Evolutionary conservation across 2,329 filamentous ascomycete species (phyloP).

Genomic region (Fusarium nelsonii): DNA sequence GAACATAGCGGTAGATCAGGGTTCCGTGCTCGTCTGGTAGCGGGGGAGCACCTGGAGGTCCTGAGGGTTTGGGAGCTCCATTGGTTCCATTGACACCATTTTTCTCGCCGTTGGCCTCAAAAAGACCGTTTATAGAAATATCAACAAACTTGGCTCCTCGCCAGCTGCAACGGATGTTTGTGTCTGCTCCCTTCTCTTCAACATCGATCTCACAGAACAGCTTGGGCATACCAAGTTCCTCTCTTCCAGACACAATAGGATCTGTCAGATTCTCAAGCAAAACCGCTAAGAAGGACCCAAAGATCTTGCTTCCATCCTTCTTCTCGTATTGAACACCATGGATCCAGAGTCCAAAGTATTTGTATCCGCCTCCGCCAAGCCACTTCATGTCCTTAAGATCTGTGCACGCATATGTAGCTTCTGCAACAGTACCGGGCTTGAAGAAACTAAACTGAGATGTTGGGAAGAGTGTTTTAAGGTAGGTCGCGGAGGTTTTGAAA

Average conservation of each 20-base stretch:
- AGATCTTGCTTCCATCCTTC: slow-evolving; percentile 60
- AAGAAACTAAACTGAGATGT: slow-evolving; percentile 57
- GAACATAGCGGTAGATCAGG: slow-evolving; percentile 20
- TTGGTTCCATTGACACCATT: neutral
- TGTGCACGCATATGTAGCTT: slow-evolving; percentile 58
- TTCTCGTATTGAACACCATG: slow-evolving; percentile 70
- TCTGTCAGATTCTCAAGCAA: slow-evolving; percentile 71
- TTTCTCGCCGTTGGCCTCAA: neutral
- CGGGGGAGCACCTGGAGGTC: neutral
- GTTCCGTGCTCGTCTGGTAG: slow-evolving; percentile 33
- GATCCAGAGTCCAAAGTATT: slow-evolving; percentile 69
- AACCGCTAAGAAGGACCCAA: slow-evolving; percentile 67
- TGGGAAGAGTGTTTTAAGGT: slow-evolving; percentile 63
- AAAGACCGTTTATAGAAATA: slow-evolving; percentile 12
- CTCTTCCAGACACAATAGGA: slow-evolving; percentile 69
- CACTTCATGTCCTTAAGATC: slow-evolving; percentile 66
- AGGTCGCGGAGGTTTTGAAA: slow-evolving; percentile 63
- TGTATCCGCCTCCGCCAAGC: slow-evolving; percentile 71
- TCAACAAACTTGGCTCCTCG: slow-evolving; percentile 23
- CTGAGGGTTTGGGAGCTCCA: neutral
- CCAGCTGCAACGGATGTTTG: slow-evolving; percentile 27
- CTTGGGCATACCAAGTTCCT: slow-evolving; percentile 73
- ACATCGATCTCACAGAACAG: slow-evolving; percentile 65
- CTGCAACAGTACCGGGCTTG: slow-evolving; percentile 58
- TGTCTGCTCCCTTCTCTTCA: neutral